Evolutionary conservation across 768 basidiomycete genomes (phyloP).

Genomic region (Hygrophoropsis aurantiaca): DNA sequence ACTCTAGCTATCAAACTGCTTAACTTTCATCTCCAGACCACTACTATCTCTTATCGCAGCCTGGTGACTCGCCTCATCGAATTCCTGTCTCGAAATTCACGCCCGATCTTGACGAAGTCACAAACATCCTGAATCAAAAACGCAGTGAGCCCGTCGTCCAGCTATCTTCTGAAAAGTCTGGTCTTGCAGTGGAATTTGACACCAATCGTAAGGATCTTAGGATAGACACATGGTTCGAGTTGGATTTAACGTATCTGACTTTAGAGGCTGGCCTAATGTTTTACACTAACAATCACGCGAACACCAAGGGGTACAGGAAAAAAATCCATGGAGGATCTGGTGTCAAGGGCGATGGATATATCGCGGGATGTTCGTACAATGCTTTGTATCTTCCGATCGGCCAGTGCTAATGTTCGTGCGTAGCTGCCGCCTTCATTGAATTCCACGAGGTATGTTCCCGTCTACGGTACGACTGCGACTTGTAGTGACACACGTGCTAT

Average conservation of each 20-base stretch:
- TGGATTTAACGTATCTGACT: neutral
- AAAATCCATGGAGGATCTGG: constrained; percentile 78
- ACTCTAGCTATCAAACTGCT: neutral
- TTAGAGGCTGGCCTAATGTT: constrained; percentile 76
- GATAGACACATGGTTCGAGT: neutral
- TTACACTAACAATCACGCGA: constrained; percentile 60
- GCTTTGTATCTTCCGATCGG: neutral
- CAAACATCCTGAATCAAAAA: constrained; percentile 27
- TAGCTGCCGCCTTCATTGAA: constrained; percentile 66
- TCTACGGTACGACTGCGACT: neutral
- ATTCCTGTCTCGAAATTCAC: constrained; percentile 44
- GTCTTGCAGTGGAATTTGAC: constrained; percentile 59
- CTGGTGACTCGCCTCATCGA: constrained; percentile 45
- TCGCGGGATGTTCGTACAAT: constrained; percentile 48
- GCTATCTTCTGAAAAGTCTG: constrained; percentile 56
- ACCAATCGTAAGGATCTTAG: constrained; percentile 61
- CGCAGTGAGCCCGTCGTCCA: constrained; percentile 47
- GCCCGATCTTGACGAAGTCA: constrained; percentile 43
- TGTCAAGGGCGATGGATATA: constrained; percentile 55
- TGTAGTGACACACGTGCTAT: neutral
- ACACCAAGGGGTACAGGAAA: constrained; percentile 54
- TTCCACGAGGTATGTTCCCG: constrained; percentile 54
- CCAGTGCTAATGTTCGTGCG: neutral
- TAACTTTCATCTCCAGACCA: constrained; percentile 45
- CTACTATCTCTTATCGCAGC: constrained; percentile 56